Conservation (phyloP, 2,329 filamentous ascomycete species). For the Cytospora paraplurivora region DNA sequence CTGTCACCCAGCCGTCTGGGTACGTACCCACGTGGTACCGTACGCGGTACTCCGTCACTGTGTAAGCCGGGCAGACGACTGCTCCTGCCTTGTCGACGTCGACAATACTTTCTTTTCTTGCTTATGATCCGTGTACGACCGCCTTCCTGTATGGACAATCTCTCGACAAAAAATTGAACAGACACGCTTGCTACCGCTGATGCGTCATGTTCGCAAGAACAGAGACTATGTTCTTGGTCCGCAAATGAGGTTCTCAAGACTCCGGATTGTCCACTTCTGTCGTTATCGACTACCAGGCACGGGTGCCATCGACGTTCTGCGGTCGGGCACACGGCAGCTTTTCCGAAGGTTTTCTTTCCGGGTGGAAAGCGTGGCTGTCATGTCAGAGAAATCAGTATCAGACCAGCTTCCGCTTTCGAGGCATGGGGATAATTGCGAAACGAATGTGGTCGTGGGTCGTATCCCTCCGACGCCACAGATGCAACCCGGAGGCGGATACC, state of each 20-base stretch:
- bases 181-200: not conserved
- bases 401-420: conserved; percentile 16
- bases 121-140: not conserved
- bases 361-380: conserved; percentile 12
- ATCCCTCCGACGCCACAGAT: not conserved
- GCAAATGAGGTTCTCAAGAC: not conserved
- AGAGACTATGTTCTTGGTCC: not conserved
- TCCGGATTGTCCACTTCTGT: conserved; percentile 1
- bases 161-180: not conserved
- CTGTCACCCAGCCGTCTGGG: conserved; percentile 15
- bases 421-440: conserved; percentile 2
- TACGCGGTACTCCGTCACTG: not conserved
- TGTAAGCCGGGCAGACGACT: conserved; percentile 15
- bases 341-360: not conserved
- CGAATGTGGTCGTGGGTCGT: not conserved
- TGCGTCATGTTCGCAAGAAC: not conserved
- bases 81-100: not conserved
- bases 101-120: not conserved
- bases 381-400: not conserved
- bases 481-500: not conserved
- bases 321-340: not conserved
- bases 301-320: not conserved
- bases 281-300: conserved; percentile 3
- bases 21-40: not conserved
- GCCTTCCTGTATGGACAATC: not conserved